Conservation (phyloP, 352 stramenopile species). For the Lagenidium giganteum region DNA sequence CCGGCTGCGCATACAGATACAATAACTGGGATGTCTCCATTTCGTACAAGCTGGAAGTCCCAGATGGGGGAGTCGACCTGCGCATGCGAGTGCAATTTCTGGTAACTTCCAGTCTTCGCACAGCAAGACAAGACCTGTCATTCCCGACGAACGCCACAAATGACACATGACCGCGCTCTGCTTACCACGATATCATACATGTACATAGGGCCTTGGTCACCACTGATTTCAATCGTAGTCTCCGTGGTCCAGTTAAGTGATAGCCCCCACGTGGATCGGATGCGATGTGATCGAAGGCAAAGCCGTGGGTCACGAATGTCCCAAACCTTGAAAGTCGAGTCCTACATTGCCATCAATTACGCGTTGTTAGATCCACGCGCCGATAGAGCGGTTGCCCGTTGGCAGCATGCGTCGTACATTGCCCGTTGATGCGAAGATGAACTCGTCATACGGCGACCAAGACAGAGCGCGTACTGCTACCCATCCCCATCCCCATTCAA, state of each 20-base stretch:
- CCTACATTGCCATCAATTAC: constrained; percentile 33
- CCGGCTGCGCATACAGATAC: constrained; percentile 68
- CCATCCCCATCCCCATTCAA: constrained; percentile 83
- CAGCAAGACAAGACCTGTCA: constrained; percentile 2
- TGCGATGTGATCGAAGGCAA: constrained; percentile 73
- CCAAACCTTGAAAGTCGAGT: constrained; percentile 83
- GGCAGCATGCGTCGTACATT: constrained; percentile 71
- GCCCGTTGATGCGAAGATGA: constrained; percentile 82
- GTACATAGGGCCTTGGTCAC: constrained; percentile 77
- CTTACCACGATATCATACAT: constrained; percentile 74
- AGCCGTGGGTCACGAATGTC: constrained; percentile 76
- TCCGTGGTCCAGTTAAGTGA: constrained; percentile 75
- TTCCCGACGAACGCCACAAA: not conserved
- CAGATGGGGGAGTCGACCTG: constrained; percentile 84
- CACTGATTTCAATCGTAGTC: constrained; percentile 67
- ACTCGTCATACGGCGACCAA: constrained; percentile 80
- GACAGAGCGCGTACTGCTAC: constrained; percentile 69
- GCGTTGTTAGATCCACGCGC: not conserved
- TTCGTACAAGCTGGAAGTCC: constrained; percentile 64
- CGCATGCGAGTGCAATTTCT: constrained; percentile 78
- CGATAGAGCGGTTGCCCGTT: too few species aligned
- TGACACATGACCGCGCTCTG: not conserved
- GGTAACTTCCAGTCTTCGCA: constrained; percentile 63
- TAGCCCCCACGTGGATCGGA: constrained; percentile 77
- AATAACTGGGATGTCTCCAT: constrained; percentile 34